Base-by-base conservation (phyloP, 352 stramenopile species). In the Phytophthora syringae region DNA sequence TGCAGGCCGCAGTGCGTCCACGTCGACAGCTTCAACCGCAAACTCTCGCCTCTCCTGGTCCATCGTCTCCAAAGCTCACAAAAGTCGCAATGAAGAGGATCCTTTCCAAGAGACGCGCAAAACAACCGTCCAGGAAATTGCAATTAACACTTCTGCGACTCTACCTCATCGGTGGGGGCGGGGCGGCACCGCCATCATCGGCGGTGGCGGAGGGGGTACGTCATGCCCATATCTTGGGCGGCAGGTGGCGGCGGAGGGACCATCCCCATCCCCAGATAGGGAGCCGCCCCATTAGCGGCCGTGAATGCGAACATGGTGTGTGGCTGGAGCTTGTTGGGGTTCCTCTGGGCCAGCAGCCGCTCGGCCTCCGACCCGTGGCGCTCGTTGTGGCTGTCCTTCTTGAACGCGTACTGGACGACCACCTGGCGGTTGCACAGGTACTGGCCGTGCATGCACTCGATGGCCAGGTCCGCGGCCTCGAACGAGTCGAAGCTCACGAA, bases 371-470 rank as follows among this genome's bases (percentile, higher is more conserved):
- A 97, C 15, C 95, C 95, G 65, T 98, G 95, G 21, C 95, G 80
- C 64, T 98, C 95, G 32, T 93, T 90, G 39, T 95, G 81, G 44
- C 87, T 96, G 67, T 98, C 97, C 70, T 99, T 99, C 81, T 99
- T 99, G 79, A 98, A 99, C 10, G 97, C 97, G 81, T 99, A 99
- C 76, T 99, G 94, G 10, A 99, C 97, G 32, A 97, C 85, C 65
- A 99, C 98, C 69, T 98, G 95, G 7, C 97, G 81, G 74, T 99
- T 99, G 73, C 95, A 98, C 43, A 99, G 77, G 74, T 96, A 99
- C 78, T 99, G 97, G 47, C 93, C 93, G 79, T 99, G 96, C 98
- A 99, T 99, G 76, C 95, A 99, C 76, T 99, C 97, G 72, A 99
- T 99, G 12, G 98, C 98, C 18, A 98, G 82, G 74, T 99, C 98